These are phyloP conservation scores for Neophaeococcomyces aloes DNA, from an alignment of 2,329 filamentous ascomycete species.

Conservation along the genomic window DNA sequence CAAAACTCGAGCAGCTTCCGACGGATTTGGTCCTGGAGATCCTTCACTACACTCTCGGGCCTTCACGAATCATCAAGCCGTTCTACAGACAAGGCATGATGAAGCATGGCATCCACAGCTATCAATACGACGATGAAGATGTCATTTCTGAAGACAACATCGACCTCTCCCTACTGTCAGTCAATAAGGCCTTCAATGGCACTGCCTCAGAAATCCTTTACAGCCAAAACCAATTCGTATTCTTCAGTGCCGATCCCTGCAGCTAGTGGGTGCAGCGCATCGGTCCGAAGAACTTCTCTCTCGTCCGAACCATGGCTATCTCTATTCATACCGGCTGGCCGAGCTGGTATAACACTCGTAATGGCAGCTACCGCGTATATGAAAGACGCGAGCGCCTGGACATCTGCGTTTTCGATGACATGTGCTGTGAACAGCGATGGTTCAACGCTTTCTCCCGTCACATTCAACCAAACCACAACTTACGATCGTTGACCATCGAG, in stretches of 20 bases:
- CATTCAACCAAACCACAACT: conserved; percentile 8
- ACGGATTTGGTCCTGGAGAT: background rate
- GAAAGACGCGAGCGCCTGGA: background rate
- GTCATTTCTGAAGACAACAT: conserved; percentile 12
- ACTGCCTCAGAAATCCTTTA: conserved; percentile 10
- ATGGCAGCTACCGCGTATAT: background rate
- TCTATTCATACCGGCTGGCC: conserved; percentile 12
- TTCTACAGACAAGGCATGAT: conserved; percentile 15
- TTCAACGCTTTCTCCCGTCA: conserved; percentile 9
- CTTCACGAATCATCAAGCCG: conserved; percentile 1
- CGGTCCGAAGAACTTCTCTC: conserved; percentile 11
- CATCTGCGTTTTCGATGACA: conserved; percentile 4
- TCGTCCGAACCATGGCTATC: conserved; percentile 7
- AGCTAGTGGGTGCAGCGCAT: conserved; percentile 16
- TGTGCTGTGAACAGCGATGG: conserved; percentile 14
- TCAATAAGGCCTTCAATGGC: conserved; percentile 12
- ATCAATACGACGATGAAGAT: background rate
- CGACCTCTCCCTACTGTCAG: conserved; percentile 9
- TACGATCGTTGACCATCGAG: conserved; percentile 7
- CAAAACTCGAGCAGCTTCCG: no score
- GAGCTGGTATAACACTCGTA: background rate
- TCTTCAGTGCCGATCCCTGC: conserved; percentile 11
- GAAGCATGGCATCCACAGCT: background rate
- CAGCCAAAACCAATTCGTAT: conserved; percentile 10
- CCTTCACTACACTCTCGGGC: conserved; percentile 5